Conservation (phyloP, 2,329 filamentous ascomycete species). For the Capronia epimyces region DNA sequence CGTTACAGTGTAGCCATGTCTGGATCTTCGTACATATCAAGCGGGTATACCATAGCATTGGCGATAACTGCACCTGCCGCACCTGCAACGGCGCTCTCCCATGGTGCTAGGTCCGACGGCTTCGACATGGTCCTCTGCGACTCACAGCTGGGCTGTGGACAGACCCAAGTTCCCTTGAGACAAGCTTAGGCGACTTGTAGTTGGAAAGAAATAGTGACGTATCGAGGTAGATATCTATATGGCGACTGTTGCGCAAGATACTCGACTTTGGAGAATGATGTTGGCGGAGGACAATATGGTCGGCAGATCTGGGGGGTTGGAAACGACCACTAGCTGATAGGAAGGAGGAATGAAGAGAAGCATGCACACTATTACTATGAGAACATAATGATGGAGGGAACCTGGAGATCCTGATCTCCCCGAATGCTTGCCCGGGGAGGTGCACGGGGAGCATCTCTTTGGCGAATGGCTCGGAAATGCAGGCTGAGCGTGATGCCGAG, state of each 20-base stretch:
- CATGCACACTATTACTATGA: background rate
- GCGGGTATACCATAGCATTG: slow-evolving; percentile 89
- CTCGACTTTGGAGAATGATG: background rate
- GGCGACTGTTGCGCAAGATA: background rate
- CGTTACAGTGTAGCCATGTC: background rate
- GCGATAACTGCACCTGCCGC: slow-evolving; percentile 89
- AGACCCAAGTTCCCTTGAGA: background rate
- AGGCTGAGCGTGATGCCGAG: background rate
- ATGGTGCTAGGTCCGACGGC: slow-evolving; percentile 66
- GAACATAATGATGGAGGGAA: background rate
- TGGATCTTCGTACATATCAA: slow-evolving; percentile 71
- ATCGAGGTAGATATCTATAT: background rate
- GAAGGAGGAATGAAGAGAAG: background rate
- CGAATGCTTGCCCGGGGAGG: background rate
- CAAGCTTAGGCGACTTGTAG: background rate
- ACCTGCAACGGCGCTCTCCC: slow-evolving; percentile 88
- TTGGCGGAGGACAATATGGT: background rate
- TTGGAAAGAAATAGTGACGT: background rate
- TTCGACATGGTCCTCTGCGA: slow-evolving; percentile 50
- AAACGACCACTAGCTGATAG: background rate
- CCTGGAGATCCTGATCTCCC: slow-evolving; percentile 1
- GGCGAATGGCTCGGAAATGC: slow-evolving; percentile 1
- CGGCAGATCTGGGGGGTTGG: background rate
- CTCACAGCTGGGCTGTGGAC: background rate
- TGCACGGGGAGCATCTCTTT: background rate